phyloP scores from a whole-genome alignment of 1,139 yeast genomes.

The Suhomyces kunorum region DNA sequence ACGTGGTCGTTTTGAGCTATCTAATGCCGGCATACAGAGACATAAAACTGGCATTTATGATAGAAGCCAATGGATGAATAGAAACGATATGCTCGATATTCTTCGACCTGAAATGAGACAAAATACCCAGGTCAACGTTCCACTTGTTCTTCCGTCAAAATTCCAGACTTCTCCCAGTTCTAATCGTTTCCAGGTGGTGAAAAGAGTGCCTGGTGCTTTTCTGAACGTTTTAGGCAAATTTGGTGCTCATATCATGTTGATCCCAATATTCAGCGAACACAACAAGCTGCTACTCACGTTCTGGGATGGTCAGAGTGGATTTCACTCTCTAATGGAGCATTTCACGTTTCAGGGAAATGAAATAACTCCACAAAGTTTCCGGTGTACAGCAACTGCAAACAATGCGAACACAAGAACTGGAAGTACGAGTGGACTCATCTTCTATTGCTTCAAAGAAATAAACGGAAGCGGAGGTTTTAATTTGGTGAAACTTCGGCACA shows the following conservation, averaged over 20 bases:
- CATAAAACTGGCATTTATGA: constrained; percentile 7
- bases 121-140: not conserved
- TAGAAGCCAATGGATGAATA: not conserved
- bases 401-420: not conserved
- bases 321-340: not conserved
- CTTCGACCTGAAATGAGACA: not conserved
- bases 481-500: constrained; percentile 2
- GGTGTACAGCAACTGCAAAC: constrained; percentile 4
- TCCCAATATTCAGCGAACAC: constrained; percentile 1
- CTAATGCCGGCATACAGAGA: constrained; percentile 3
- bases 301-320: constrained; percentile 2
- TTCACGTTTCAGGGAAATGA: not conserved
- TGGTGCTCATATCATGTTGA: constrained; percentile 3
- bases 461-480: constrained; percentile 1
- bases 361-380: constrained; percentile 1
- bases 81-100: constrained; percentile 7
- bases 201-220: constrained; percentile 4
- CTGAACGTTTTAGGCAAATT: constrained; percentile 1
- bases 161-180: not conserved
- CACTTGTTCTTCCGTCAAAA: not conserved
- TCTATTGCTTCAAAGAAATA: constrained; percentile 5
- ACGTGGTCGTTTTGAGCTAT: constrained; percentile 2
- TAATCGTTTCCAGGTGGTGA: not conserved
- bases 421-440: constrained; percentile 4
- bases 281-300: constrained; percentile 4